Base-by-base conservation (phyloP, 2,329 filamentous ascomycete genomes). In the Colletotrichum sp. region DNA sequence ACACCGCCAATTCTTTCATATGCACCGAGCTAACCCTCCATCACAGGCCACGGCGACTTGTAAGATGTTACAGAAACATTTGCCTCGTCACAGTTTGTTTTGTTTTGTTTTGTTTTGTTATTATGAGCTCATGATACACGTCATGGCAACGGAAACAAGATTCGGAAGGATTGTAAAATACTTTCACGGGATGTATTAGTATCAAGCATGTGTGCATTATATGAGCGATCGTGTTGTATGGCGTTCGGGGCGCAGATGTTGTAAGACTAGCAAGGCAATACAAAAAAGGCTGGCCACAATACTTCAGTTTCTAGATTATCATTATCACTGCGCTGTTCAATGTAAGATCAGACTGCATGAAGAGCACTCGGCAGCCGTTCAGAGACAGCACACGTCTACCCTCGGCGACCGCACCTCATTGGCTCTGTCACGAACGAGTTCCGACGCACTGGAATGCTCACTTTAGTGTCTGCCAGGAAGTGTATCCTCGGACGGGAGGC, bases 1-100 rank as follows among this genome's bases (percentile, higher is more conserved):
- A 43, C 5, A 33, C 57, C 36, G 15, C 11, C 11, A 3, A 12
- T 8, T 8, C n/a, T 34, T 15, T 18, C 11, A 55, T 8, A 12
- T 18, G 11, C 6, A 8, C 18, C 24, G 5, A 33, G 33, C 57
- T 74, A 51, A 74, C 51, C 18, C 6, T 16, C 5, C 13, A 7
- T 21, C 9, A 6, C 12, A 72, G 72, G 72, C 38, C 72, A 74
- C 33, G 72, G 72, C 27, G 72, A 73, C n/a, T 47, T 47, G 43
- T 74, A 65, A 73, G 29, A 8, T 15, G 8, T 18, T 5, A 33
- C 57, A 34, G 57, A 31, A 33, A 18, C 7, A 13, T 59, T 6
- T 8, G 29, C 29, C 34, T 18, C n/a, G 8, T 21, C 18, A 27
- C 8, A 27, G 5, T 6, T 6, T 64, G 31, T 13, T 38, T 62